Base-by-base conservation (phyloP, 768 basidiomycete species). In the Leccinum boreale region DNA sequence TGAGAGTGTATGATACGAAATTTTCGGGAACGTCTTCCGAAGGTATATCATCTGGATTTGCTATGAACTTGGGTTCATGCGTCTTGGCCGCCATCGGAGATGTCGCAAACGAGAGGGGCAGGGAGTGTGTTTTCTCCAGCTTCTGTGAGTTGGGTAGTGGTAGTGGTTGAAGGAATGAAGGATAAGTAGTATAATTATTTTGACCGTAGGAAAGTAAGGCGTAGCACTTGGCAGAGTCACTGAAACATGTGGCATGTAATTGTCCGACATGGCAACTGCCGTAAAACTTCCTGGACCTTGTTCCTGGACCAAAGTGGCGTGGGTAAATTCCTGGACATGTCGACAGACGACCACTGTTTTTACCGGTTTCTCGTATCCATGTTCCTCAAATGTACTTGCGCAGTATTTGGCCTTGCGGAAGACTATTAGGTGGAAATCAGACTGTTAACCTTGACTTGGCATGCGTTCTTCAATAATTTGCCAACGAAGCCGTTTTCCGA, bases 361-460 rank as follows among this genome's bases (percentile, higher is more conserved):
- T 31, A 12, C 31, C 31, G 31, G 31, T 31, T 31, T 12, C 31
- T 31, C 31, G 11, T 31, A 31, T 31, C 31, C 31, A 4, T 1
- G 72, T 87, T 96, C 60, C 77, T 92, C 76, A 98, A 98, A 72
- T 89, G 86, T 58, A 75, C 83, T 7, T 94, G 91, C 64, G 92
- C 93, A 3, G 83, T 90, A 1, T 87, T 96, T 65, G 79, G 77
- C 0, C 80, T 98, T 17, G 85, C 89, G 12, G 85, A 80, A 65
- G 91, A 94, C 21, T 86, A 87, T 61, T 81, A 83, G 23, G 85
- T 92, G 58, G 95, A 99, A 68, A 83, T 96, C 14, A 92, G 92
- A 17, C 76, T 98, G 93, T 33, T 98, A 88, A 70, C 75, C 82
- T 99, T 54, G 95, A 98, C 60, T 76, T 97, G 46, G 82, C 94